Base-by-base conservation (phyloP, 305 asterid species). In the Plantago coronopus region DNA sequence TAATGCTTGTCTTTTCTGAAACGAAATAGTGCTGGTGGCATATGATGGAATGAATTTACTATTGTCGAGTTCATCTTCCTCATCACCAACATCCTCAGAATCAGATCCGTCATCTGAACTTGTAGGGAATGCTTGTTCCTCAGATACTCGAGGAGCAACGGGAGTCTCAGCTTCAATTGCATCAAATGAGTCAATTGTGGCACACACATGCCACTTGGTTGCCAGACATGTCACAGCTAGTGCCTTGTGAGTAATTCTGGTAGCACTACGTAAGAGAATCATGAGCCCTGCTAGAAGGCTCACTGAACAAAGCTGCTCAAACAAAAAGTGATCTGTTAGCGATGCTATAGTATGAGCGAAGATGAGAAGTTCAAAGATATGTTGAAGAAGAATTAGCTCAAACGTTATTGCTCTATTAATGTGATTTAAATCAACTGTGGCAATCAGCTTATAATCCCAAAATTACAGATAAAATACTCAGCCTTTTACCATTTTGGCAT, bases 151-250 rank as follows among this genome's bases (percentile, higher is more conserved):
- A 25, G 61, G 45, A 34, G 53, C 62, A 29, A 57, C 62, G 0
- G 88, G 91, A 61, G 95, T 81, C 65, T 81, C 95, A 3, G 61
- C 63, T 16, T 84, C 93, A 1, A 72, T 45, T 9, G 85, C 45
- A 9, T 88, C 96, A 15, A 82, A 86, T 2, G 90, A 84, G 67
- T 88, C 95, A 0, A 91, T 69, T 0, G 98, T 88, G 45, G 96
- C 96, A 50, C 95, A 78, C 5, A 84, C 98, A 5, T 91, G 96
- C 98, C 98, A 91, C 78, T 88, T 91, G 13, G 98, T 83, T 0
- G 98, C 96, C 19, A 91, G 88, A 81, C 93, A 81, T 4, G 89
- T 81, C 58, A 91, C 91, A 0, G 89, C 82, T 47, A 77, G 89
- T 10, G 97, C 98, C 70, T 88, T 91, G 75, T 88, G 98, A 13